Evolutionary conservation across 2,329 filamentous ascomycete genomes (phyloP).

Genomic region (Macroventuria anomochaeta): DNA sequence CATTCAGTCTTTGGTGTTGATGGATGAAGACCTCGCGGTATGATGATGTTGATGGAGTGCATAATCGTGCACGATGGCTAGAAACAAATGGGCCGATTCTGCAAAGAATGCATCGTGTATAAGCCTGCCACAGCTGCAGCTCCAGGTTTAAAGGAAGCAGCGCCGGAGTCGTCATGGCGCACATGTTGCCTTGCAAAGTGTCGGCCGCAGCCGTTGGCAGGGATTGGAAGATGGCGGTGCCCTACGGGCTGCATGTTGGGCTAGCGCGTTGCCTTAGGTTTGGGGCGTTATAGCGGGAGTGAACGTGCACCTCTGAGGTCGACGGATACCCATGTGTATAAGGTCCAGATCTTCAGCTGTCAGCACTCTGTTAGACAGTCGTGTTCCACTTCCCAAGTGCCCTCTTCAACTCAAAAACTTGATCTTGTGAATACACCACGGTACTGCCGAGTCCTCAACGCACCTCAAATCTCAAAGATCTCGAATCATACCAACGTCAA

Average conservation of each 20-base stretch:
- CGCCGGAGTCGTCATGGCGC: not conserved
- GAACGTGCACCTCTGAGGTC: constrained; percentile 25
- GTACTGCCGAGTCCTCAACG: constrained; percentile 10
- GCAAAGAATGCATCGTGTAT: not conserved
- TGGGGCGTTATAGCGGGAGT: constrained; percentile 20
- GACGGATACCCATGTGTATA: constrained; percentile 21
- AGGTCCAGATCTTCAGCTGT: constrained; percentile 26
- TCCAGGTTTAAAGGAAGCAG: not conserved
- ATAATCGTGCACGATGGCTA: not conserved
- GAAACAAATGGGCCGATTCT: not conserved
- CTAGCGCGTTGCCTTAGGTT: constrained; percentile 12
- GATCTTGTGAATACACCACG: constrained; percentile 1
- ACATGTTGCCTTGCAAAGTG: not conserved
- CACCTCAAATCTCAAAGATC: not conserved
- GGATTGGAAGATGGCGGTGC: constrained; percentile 21
- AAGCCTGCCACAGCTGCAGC: not conserved
- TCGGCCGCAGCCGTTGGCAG: constrained; percentile 16
- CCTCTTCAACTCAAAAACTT: not conserved
- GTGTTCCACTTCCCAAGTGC: not conserved
- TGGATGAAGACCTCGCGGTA: not conserved
- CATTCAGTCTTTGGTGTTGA: not conserved
- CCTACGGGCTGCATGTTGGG: constrained; percentile 18
- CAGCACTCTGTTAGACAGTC: constrained; percentile 1
- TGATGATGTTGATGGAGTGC: not conserved
- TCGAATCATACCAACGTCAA: constrained; percentile 2